Conservation (phyloP, 2,329 filamentous ascomycete species). For the Incumbomyces lentus region DNA sequence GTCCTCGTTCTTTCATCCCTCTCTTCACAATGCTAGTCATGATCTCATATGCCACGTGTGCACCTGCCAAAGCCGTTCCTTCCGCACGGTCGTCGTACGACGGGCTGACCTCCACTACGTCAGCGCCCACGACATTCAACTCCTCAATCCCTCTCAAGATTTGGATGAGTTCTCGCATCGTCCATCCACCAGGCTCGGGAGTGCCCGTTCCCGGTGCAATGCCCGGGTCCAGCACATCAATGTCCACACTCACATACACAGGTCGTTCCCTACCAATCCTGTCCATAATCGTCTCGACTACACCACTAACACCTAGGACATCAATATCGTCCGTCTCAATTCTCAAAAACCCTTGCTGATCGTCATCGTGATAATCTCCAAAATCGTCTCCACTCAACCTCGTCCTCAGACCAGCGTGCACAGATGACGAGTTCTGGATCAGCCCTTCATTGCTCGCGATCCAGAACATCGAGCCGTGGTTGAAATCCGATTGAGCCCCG, state of each 20-base stretch:
- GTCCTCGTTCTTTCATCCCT: constrained; percentile 26
- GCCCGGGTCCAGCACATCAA: constrained; percentile 26
- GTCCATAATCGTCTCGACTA: constrained; percentile 60
- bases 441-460: constrained; percentile 71
- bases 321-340: constrained; percentile 83
- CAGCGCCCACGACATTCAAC: constrained; percentile 20
- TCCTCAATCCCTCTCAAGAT: constrained; percentile 21
- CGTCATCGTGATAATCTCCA: constrained; percentile 62
- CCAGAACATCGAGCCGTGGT: constrained; percentile 88
- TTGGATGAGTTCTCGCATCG: constrained; percentile 19
- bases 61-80: constrained; percentile 70
- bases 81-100: constrained; percentile 59
- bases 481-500: constrained; percentile 60
- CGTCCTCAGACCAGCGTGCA: constrained; percentile 76
- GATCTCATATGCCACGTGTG: constrained; percentile 79
- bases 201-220: constrained; percentile 27
- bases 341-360: constrained; percentile 65
- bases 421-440: constrained; percentile 61
- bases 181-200: constrained; percentile 22
- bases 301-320: constrained; percentile 61
- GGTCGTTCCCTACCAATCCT: constrained; percentile 58
- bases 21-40: constrained; percentile 51
- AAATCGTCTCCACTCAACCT: constrained; percentile 57
- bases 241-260: constrained; percentile 26
- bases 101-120: constrained; percentile 23